A percentile compares a stretch with the other conserved stretches of the same genome.
Conservation (phyloP, 805 yeast genomes). For the Dipodascopsis uninucleata region DNA sequence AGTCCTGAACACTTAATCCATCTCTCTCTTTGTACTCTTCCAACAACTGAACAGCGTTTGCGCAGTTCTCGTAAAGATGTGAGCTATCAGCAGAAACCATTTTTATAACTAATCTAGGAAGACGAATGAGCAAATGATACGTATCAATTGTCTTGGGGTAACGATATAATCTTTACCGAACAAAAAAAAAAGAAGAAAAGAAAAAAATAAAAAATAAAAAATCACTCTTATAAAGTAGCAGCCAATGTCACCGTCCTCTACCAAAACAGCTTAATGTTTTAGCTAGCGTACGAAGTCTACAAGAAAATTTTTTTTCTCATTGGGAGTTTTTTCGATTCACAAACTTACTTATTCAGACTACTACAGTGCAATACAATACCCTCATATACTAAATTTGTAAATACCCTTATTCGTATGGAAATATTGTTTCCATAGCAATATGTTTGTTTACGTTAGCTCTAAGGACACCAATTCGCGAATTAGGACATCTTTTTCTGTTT, state of each 20-base stretch:
- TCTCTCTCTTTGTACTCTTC: constrained; percentile 66
- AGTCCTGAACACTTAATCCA: constrained; percentile 76
- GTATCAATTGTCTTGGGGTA: no score
- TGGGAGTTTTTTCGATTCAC: constrained; percentile 6
- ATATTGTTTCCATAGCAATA: no score
- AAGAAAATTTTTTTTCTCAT: constrained; percentile 4
- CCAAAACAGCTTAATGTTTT: no score
- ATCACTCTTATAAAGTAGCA: no score
- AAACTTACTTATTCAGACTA: no score
- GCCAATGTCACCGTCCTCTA: constrained; percentile 4
- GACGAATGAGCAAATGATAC: constrained; percentile 3
- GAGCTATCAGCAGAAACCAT: constrained; percentile 22
- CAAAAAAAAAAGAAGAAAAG: constrained; percentile 8
- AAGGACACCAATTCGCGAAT: no score
- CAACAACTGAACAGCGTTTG: constrained; percentile 60
- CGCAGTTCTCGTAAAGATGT: constrained; percentile 21
- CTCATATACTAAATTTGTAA: no score
- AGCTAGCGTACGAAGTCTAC: no score
- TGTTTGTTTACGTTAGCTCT: no score
- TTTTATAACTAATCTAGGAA: not conserved
- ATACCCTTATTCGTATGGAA: no score
- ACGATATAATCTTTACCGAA: constrained; percentile 21
- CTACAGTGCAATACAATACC: no score
- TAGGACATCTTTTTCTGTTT: no score
- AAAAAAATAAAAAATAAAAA: constrained; percentile 1